Conservation (phyloP, 257 asterid species). For the Solanum bulbocastanum region DNA sequence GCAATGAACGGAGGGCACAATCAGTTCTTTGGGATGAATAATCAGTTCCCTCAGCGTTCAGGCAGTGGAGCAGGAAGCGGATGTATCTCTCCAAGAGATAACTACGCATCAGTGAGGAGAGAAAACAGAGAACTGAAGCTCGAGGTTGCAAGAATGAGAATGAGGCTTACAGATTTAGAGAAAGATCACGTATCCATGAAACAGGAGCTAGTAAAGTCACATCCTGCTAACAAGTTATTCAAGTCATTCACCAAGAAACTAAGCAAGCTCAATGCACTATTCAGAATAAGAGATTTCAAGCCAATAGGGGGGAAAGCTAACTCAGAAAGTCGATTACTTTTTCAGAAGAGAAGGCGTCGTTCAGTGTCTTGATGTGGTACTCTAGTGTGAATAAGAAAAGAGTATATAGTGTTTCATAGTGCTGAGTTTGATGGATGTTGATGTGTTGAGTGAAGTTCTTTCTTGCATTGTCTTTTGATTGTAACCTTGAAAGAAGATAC, state of each 20-base stretch:
- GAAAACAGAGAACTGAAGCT: constrained; percentile 90
- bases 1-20: constrained; percentile 83
- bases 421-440: neutral
- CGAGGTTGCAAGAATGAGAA: constrained; percentile 91
- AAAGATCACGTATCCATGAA: constrained; percentile 93
- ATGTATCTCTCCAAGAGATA: constrained; percentile 89
- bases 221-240: constrained; percentile 63
- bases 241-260: constrained; percentile 65
- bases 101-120: constrained; percentile 90
- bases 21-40: constrained; percentile 51
- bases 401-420: neutral
- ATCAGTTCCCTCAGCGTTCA: constrained; percentile 63
- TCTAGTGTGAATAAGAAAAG: neutral
- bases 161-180: constrained; percentile 91
- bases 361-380: constrained; percentile 52
- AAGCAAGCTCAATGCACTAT: constrained; percentile 52
- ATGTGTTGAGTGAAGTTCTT: neutral
- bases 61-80: constrained; percentile 93
- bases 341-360: constrained; percentile 73
- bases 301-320: constrained; percentile 32
- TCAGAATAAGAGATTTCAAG: constrained; percentile 47
- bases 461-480: neutral
- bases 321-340: constrained; percentile 49
- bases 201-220: constrained; percentile 69
- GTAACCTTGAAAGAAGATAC: neutral